Evolutionary conservation across 2,329 filamentous ascomycete species (phyloP), one percentile per base, ranked within the genome.

Genomic region (Colletotrichum sp.): DNA sequence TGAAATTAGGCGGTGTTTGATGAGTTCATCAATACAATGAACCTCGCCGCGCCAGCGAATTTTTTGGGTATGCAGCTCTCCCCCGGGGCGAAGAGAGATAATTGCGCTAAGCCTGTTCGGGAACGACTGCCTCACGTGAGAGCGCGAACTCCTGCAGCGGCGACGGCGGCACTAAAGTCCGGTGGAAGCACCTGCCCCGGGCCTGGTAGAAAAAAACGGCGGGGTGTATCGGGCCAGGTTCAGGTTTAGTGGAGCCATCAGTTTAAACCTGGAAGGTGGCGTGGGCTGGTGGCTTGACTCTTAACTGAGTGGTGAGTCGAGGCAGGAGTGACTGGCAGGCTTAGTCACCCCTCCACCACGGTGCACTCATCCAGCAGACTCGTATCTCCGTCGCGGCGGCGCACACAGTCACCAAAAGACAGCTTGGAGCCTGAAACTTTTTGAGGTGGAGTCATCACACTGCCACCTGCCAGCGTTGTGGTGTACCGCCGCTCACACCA

Each of bases 61-160:
- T 75, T 75, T 75, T 75, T 75, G 73, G 73, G 34, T 71, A 71
- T 55, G 72, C 39, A 76, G 73, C 73, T 73, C 60, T 67, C 61
- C 26, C 57, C 43, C 66, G 21, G 64, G 59, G 36, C 43, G 48
- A 64, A 52, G 30, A 57, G 36, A 39, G 21, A 26, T 2, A 52
- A 18, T 10, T 48, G 66, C 66, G 66, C 74, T 76, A 76, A 52
- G 9, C 30, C 74, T 12, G 8, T 32, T 71, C 30, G 4, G 30
- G 71, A 21, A 2, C 0, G 1, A 3, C 4, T 3, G 0, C 3
- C 34, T 75, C 74, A 76, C 74, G 74, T 76, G 74, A 70, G 14
- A 5, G 2, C 66, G 66, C 48, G 74, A 76, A 68, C 57, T 74
- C 28, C 24, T 70, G 30, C 26, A 39, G 32, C 65, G 26, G n/a